phyloP scores from a whole-genome alignment of 176 grass and related monocot genomes.

The Oryza meridionalis region DNA sequence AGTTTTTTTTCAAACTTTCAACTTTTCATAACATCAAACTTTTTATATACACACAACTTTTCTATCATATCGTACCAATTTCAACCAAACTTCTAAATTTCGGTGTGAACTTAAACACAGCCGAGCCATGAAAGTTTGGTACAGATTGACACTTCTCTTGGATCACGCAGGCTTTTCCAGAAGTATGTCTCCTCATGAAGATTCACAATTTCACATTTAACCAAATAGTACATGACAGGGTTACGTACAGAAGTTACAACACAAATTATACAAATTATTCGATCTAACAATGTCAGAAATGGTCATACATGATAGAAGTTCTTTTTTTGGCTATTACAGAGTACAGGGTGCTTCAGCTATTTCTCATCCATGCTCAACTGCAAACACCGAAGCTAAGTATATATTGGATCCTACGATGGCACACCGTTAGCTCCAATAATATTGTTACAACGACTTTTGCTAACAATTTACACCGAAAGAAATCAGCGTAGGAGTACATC shows the following conservation, averaged over 20 bases:
- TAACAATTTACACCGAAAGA: slow-evolving; percentile 14
- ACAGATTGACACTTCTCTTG: not conserved
- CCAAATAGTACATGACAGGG: not conserved
- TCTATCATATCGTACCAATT: too few species aligned
- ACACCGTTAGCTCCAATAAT: slow-evolving; percentile 22
- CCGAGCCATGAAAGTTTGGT: not conserved
- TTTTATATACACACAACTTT: too few species aligned
- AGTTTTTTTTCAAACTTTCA: too few species aligned
- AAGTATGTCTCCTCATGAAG: not conserved
- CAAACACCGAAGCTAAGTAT: not conserved
- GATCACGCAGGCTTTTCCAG: not conserved
- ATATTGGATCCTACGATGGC: slow-evolving; percentile 4
- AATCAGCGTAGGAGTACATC: slow-evolving; percentile 29
- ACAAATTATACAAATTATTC: not conserved
- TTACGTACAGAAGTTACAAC: not conserved
- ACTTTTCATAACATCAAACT: too few species aligned
- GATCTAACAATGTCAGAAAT: not conserved
- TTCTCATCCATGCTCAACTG: not conserved
- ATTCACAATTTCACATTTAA: not conserved
- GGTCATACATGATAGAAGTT: not conserved
- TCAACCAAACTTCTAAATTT: too few species aligned
- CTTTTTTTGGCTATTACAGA: not conserved
- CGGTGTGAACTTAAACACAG: too few species aligned
- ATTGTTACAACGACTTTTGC: not conserved
- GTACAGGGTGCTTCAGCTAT: not conserved